phyloP scores from a whole-genome alignment of 352 stramenopile species.

The Thraustotheca clavata region DNA sequence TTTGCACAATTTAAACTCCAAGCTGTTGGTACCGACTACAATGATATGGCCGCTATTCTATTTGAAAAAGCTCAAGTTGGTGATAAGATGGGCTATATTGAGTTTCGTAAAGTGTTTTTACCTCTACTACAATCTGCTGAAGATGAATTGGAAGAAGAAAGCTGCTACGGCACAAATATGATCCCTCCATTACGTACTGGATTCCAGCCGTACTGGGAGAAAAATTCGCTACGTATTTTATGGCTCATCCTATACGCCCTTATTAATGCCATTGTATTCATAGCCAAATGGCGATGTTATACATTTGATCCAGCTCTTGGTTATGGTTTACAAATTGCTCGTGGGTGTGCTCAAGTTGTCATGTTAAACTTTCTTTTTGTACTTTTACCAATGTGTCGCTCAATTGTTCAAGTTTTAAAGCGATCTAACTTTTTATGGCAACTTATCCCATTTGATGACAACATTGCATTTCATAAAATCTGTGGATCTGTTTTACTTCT shows the following conservation, averaged over 20 bases:
- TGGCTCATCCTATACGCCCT: conserved; percentile 67
- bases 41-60: conserved; percentile 50
- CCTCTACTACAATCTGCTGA: conserved; percentile 58
- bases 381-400: conserved; percentile 63
- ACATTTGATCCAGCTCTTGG: conserved; percentile 55
- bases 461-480: conserved; percentile 35
- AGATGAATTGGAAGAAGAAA: conserved; percentile 27
- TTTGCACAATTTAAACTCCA: conserved; percentile 65
- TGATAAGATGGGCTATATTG: conserved; percentile 53
- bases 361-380: conserved; percentile 71
- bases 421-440: conserved; percentile 42
- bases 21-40: conserved; percentile 62
- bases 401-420: conserved; percentile 48
- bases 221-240: conserved; percentile 67
- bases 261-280: conserved; percentile 61
- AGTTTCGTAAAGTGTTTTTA: conserved; percentile 65
- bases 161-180: conserved; percentile 13
- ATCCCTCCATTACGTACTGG: conserved; percentile 1
- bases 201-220: conserved; percentile 55
- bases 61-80: conserved; percentile 57
- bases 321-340: conserved; percentile 46
- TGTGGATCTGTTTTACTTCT: conserved; percentile 25
- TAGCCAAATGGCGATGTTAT: conserved; percentile 61
- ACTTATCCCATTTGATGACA: conserved; percentile 40
- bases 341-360: conserved; percentile 58